Base-by-base conservation (phyloP, 2,329 filamentous ascomycete species). In the Aureobasidium mangrovei region DNA sequence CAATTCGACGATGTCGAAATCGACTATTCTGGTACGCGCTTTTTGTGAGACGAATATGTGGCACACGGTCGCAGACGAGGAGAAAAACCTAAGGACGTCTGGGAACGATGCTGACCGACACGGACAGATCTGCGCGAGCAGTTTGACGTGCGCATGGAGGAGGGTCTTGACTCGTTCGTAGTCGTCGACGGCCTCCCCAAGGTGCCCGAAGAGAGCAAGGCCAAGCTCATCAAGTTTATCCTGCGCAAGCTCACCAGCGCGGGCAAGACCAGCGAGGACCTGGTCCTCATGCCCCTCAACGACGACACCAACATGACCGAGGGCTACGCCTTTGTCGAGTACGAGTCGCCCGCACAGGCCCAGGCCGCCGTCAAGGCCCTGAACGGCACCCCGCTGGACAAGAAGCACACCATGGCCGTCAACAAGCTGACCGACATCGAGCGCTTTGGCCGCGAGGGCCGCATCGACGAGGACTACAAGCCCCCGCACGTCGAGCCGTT, bases 351-450 rank as follows among this genome's bases (percentile, higher is more conserved):
- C 55, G 88, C 86, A 67, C 91, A 97, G 76, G 93, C 93, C 29
- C 79, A 88, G 55, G 88, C 88, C 53, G 93, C 91, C 55, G 88
- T 91, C 63, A 91, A 95, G 71, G 83, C 87, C 65, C 85, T 98
- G 57, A 84, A 98, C 71, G 82, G 83, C 65, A 84, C 86, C 4
- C 82, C 91, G 42, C 86, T 98, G 65, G 93, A 98, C 77, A 97
- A 94, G 81, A 96, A 85, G 76, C 91, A 98, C 79, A 95, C 82
- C 51, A 82, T 98, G 64, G 81, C 85, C 60, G 91, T 98, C 64
- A 98, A 98, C 83, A 98, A 98, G 75, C 80, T 98, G 65, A 96
- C 91, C 65, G 93, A 98, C 69, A 91, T 98, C 66, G 93, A 98
- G 70, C 86, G 93, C 62, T 98, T 88, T 70, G 93, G 93, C 60